Base-by-base conservation (phyloP, 805 yeast species). In the Pichia insulana region DNA sequence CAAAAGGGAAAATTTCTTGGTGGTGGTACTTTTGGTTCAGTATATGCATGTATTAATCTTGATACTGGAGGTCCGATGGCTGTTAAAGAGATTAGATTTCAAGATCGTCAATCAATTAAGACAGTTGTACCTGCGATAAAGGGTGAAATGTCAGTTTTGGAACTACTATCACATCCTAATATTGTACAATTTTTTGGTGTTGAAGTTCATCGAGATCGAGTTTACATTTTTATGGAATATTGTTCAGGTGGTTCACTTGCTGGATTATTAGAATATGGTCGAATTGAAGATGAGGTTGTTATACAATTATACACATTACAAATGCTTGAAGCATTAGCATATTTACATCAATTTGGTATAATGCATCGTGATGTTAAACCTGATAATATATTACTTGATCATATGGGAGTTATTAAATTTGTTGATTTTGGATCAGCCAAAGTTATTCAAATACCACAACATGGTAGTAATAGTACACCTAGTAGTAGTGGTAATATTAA, bases 401-500 rank as follows among this genome's bases (percentile, higher is more conserved):
- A 83, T 60, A 80, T 81, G 64, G 97, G 97, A 17, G 87, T 89
- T 13, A 83, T 90, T 56, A 92, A 92, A 62, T 88, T 84, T 66
- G 97, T 90, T 41, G 98, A 92, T 64, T 92, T 92, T 60, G 98
- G 98, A 30, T 96, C 97, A 3, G 97, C 97, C 12, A 88, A 88
- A 62, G 94, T 89, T 10, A 76, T 80, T 48, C 85, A 85, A 1
- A 76, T 76, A 40, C 45, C 49, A 10, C 44, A 41, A 18, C 17
- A 39, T 17, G 35, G n/a, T 34, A 18, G 31, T 13, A 40, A 40
- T 22, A 34, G 30, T 31, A 36, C 16, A 11, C 33, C 49, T 27
- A 34, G 43, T n/a, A 18, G 18, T 20, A 27, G n/a, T 11, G 16
- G 22, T 26, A 40, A 20, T 2, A 15, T 11, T 11, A 51, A 40